Evolutionary conservation across 345 rosid species (phyloP).

Genomic region (Pugionium dolabratum): DNA sequence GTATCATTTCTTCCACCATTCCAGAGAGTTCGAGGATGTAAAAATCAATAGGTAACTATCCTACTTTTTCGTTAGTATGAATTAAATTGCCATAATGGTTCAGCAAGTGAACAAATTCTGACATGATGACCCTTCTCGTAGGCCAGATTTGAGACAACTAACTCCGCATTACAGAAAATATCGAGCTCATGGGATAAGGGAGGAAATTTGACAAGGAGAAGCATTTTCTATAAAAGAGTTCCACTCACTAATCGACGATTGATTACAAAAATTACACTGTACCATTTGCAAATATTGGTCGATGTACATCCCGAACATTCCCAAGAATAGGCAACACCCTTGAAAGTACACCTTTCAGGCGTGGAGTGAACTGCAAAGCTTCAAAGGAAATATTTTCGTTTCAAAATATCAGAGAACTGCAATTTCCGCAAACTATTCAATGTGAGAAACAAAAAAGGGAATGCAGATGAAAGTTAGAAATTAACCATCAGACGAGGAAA

Average conservation of each 20-base stretch:
- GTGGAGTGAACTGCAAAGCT: conserved; percentile 95
- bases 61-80: conserved; percentile 6
- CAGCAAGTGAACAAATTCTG: conserved; percentile 23
- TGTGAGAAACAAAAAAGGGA: conserved; percentile 24
- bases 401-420: conserved; percentile 42
- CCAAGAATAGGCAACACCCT: conserved; percentile 89
- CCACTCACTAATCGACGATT: not conserved
- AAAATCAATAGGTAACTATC: conserved; percentile 27
- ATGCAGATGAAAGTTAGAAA: conserved; percentile 34
- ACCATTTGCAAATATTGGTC: conserved; percentile 97
- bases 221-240: conserved; percentile 2
- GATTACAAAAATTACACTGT: conserved; percentile 33
- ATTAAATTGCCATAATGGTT: conserved; percentile 18
- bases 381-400: conserved; percentile 46
- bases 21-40: conserved; percentile 11
- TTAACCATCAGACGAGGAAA: conserved; percentile 92
- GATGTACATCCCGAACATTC: conserved; percentile 79
- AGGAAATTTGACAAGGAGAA: not conserved
- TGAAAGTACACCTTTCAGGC: conserved; percentile 84
- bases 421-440: conserved; percentile 20
- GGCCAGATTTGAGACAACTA: conserved; percentile 11
- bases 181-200: not conserved
- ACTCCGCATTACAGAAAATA: conserved; percentile 3
- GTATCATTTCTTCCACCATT: conserved; percentile 20
- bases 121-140: conserved; percentile 4